A percentile compares a stretch with the other conserved stretches of the same genome.
phyloP scores from a whole-genome alignment of 352 stramenopile genomes.

The Phytophthora pistaciae region DNA sequence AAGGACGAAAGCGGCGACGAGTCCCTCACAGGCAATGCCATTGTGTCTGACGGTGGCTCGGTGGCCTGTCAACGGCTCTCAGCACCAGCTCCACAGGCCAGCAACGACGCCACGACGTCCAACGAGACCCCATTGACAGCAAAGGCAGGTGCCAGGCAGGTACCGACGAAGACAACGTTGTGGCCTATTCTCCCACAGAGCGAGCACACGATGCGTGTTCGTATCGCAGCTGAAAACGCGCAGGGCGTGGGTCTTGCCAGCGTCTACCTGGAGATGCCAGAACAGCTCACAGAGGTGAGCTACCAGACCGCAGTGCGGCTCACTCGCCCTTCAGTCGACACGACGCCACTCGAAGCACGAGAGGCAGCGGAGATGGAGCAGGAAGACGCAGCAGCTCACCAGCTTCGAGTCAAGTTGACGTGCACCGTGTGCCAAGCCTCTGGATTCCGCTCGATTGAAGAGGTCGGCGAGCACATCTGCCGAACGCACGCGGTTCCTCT shows the following conservation, averaged over 20 bases:
- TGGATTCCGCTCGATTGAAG: constrained; percentile 22
- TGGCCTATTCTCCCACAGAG: constrained; percentile 65
- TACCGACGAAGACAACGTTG: constrained; percentile 63
- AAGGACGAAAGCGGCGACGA: constrained; percentile 54
- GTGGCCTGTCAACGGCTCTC: constrained; percentile 21
- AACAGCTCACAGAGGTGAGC: constrained; percentile 69
- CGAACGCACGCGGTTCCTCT: constrained; percentile 66
- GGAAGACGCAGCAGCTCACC: constrained; percentile 46
- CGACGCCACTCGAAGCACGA: constrained; percentile 39
- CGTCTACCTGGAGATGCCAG: constrained; percentile 58
- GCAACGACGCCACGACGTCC: neutral
- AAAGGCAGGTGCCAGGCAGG: neutral
- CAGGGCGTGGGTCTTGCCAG: constrained; percentile 70
- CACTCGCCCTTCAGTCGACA: constrained; percentile 50
- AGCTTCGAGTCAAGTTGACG: constrained; percentile 46
- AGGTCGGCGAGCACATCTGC: constrained; percentile 72
- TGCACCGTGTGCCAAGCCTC: constrained; percentile 62
- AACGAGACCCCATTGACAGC: neutral
- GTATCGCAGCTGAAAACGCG: constrained; percentile 68
- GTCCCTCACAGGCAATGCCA: constrained; percentile 26
- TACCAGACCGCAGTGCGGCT: constrained; percentile 59
- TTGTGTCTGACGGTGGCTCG: constrained; percentile 23
- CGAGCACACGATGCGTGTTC: constrained; percentile 57
- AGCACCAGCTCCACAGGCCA: neutral
- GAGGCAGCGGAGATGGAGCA: constrained; percentile 49